phyloP scores from a whole-genome alignment of 1,139 yeast genomes.

The Yamadazyma oceani region DNA sequence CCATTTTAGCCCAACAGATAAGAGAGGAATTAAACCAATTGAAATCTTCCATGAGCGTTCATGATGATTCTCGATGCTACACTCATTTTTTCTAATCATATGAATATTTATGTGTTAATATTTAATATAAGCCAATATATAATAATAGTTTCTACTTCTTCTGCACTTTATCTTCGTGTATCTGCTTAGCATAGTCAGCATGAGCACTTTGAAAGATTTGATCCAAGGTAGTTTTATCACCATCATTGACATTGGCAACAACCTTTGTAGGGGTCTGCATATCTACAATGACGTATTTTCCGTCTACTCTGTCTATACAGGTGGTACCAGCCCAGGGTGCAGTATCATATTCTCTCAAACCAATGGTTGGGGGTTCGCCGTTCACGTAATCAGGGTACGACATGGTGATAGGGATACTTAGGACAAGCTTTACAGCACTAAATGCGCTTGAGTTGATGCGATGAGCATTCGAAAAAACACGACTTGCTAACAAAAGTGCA shows the following conservation, averaged over 20 bases:
- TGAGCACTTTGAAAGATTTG: slow-evolving; percentile 50
- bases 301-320: slow-evolving; percentile 43
- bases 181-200: slow-evolving; percentile 25
- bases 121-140: background rate
- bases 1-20: slow-evolving; percentile 82
- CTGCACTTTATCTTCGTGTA: slow-evolving; percentile 10
- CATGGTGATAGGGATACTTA: too few relatives aligned
- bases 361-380: slow-evolving; percentile 48
- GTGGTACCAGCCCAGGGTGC: slow-evolving; percentile 55
- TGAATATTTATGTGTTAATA: background rate
- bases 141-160: slow-evolving; percentile 7
- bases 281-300: slow-evolving; percentile 44
- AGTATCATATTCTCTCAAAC: slow-evolving; percentile 47
- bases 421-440: too few relatives aligned
- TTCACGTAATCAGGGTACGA: slow-evolving; percentile 44
- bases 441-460: background rate
- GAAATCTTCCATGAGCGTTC: slow-evolving; percentile 80
- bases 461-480: too few relatives aligned
- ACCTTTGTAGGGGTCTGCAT: slow-evolving; percentile 45
- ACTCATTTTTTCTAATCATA: slow-evolving; percentile 72
- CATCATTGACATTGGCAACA: slow-evolving; percentile 41
- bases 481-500: too few relatives aligned
- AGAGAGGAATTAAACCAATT: slow-evolving; percentile 81
- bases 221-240: slow-evolving; percentile 39
- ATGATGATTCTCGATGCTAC: slow-evolving; percentile 70